Evolutionary conservation across 2,329 filamentous ascomycete species (phyloP).

Genomic region (Ascochyta fabae): DNA sequence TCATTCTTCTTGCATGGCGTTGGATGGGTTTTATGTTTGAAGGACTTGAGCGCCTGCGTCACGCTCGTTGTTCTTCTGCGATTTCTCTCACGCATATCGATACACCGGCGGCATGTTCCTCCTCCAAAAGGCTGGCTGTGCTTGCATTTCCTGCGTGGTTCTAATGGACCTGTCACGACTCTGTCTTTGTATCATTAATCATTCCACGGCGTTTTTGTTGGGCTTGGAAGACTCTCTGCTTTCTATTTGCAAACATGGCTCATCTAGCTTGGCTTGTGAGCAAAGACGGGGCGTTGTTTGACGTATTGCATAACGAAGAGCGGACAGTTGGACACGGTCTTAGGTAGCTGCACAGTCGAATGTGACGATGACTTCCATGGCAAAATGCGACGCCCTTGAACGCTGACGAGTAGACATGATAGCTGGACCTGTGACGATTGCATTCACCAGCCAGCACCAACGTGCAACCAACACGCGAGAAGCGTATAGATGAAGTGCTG

Average conservation of each 20-base stretch:
- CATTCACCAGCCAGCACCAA: not conserved
- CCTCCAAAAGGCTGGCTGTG: slow-evolving; percentile 37
- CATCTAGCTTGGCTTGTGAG: slow-evolving; percentile 13
- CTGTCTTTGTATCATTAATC: slow-evolving; percentile 19
- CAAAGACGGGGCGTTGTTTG: slow-evolving; percentile 33
- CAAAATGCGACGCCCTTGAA: not conserved
- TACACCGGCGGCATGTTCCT: slow-evolving; percentile 34
- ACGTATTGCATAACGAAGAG: slow-evolving; percentile 42
- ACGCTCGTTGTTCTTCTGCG: slow-evolving; percentile 41
- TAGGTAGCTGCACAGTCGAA: slow-evolving; percentile 19
- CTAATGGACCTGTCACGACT: slow-evolving; percentile 13
- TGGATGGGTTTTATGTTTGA: slow-evolving; percentile 29
- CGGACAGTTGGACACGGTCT: slow-evolving; percentile 15
- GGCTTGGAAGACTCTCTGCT: slow-evolving; percentile 18
- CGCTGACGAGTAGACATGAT: not conserved
- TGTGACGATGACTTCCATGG: slow-evolving; percentile 14
- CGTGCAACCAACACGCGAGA: not conserved
- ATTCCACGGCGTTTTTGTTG: slow-evolving; percentile 14
- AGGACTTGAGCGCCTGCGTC: slow-evolving; percentile 30
- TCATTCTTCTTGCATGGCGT: slow-evolving; percentile 41
- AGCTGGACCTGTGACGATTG: not conserved
- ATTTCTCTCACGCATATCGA: slow-evolving; percentile 11
- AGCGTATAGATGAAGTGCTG: not conserved
- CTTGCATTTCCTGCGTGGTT: slow-evolving; percentile 25
- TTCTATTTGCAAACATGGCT: slow-evolving; percentile 12